Conservation (phyloP, 805 yeast species). For the Yamadazyma nakazawae region DNA sequence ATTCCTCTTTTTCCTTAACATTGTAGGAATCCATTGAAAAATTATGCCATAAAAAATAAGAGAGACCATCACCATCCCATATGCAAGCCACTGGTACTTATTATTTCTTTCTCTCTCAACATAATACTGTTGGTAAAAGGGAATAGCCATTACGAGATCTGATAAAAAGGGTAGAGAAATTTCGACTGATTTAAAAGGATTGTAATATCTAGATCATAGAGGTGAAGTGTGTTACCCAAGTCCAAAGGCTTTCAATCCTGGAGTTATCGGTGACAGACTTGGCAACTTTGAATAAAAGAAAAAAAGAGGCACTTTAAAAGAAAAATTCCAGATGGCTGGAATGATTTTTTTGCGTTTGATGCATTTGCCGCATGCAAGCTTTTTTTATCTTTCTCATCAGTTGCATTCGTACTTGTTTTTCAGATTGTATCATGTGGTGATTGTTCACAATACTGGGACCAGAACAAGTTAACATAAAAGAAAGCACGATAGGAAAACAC, state of each 20-base stretch:
- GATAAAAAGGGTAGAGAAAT: background rate
- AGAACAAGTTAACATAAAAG: too few species aligned
- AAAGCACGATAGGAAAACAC: too few species aligned
- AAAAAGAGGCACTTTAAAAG: background rate
- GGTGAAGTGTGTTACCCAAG: background rate
- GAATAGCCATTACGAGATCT: constrained; percentile 18
- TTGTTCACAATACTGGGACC: too few species aligned
- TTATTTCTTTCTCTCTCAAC: constrained; percentile 37
- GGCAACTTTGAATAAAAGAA: background rate
- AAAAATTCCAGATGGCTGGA: background rate
- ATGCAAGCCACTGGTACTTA: constrained; percentile 35
- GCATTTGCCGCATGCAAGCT: constrained; percentile 1
- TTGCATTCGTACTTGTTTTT: background rate
- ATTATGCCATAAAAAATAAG: constrained; percentile 38
- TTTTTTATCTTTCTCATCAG: constrained; percentile 8
- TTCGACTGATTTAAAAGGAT: background rate
- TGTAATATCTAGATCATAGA: background rate
- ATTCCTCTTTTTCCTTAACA: constrained; percentile 23
- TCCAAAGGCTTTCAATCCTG: background rate
- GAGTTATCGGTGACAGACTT: constrained; percentile 1
- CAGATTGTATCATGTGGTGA: background rate
- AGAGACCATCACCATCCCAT: constrained; percentile 21
- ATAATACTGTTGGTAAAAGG: constrained; percentile 34
- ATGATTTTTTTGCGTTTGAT: background rate
- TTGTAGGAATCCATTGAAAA: constrained; percentile 41